A percentile compares a stretch with the other conserved stretches of the same genome.
Conservation (phyloP, 768 basidiomycete species). For the Pholiota conissans region DNA sequence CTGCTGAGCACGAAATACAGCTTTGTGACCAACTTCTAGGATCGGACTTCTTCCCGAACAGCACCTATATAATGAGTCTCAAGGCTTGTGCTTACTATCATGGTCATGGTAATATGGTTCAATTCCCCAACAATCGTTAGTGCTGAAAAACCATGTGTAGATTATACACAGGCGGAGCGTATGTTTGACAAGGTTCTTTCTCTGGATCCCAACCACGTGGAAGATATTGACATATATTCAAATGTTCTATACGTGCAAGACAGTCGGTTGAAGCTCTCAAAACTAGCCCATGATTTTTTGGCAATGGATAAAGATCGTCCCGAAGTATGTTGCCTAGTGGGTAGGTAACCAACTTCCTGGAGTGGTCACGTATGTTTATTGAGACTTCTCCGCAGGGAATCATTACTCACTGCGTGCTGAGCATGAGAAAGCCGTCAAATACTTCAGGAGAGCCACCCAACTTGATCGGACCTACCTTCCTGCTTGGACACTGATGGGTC, state of each 20-base stretch:
- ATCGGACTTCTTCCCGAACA: constrained; percentile 74
- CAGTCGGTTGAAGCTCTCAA: constrained; percentile 83
- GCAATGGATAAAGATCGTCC: constrained; percentile 90
- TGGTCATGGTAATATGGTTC: constrained; percentile 63
- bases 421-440: constrained; percentile 94
- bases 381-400: constrained; percentile 64
- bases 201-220: constrained; percentile 85
- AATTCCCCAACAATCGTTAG: constrained; percentile 8
- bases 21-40: constrained; percentile 78
- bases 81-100: constrained; percentile 89
- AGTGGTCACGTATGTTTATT: neutral
- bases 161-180: constrained; percentile 82
- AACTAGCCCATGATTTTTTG: constrained; percentile 89
- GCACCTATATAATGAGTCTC: constrained; percentile 83
- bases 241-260: constrained; percentile 97
- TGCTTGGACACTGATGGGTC: constrained; percentile 99
- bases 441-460: constrained; percentile 93
- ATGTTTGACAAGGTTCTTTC: constrained; percentile 84
- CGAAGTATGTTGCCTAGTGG: constrained; percentile 94
- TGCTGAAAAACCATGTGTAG: constrained; percentile 43
- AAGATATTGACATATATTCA: constrained; percentile 94
- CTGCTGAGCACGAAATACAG: constrained; percentile 81
- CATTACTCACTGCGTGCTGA: constrained; percentile 93
- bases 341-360: constrained; percentile 44
- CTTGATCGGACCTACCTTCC: constrained; percentile 93